Conservation (phyloP, 768 basidiomycete species). For the Kwoniella pini region DNA sequence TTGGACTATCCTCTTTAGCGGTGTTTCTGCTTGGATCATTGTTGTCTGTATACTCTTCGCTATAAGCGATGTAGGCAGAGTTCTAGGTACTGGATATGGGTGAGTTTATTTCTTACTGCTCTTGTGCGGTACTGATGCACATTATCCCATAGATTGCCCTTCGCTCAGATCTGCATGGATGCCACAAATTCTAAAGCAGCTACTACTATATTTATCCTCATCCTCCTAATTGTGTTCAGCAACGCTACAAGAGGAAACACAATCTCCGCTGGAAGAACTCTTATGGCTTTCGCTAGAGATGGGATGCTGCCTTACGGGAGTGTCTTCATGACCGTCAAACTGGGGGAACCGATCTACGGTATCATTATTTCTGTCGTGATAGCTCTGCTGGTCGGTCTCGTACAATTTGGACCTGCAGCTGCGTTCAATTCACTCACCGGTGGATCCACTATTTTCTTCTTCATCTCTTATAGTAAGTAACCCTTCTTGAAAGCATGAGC, state of each 20-base stretch:
- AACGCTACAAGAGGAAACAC: slow-evolving; percentile 23
- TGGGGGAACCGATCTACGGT: slow-evolving; percentile 30
- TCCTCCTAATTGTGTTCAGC: slow-evolving; percentile 19
- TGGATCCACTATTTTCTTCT: slow-evolving; percentile 23
- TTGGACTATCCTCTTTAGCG: slow-evolving; percentile 25
- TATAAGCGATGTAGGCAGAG: slow-evolving; percentile 25
- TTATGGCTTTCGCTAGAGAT: slow-evolving; percentile 26
- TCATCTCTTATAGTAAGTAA: slow-evolving; percentile 24
- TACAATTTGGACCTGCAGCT: slow-evolving; percentile 27
- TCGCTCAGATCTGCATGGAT: slow-evolving; percentile 29
- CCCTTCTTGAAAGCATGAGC: background rate
- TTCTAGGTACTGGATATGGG: slow-evolving; percentile 23
- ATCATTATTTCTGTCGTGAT: slow-evolving; percentile 14
- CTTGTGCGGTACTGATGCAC: background rate
- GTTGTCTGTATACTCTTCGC: slow-evolving; percentile 35
- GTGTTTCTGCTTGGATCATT: slow-evolving; percentile 26
- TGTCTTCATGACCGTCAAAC: slow-evolving; percentile 13
- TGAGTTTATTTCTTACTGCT: background rate
- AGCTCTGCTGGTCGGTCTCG: slow-evolving; percentile 17
- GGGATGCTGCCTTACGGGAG: slow-evolving; percentile 14
- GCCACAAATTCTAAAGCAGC: slow-evolving; percentile 27
- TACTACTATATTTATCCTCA: slow-evolving; percentile 26
- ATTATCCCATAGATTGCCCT: slow-evolving; percentile 16
- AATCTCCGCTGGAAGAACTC: slow-evolving; percentile 15
- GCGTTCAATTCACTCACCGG: slow-evolving; percentile 27